These are phyloP conservation scores for Maudiozyma serrabonitensis DNA, from an alignment of 805 yeast species.

Conservation along the genomic window DNA sequence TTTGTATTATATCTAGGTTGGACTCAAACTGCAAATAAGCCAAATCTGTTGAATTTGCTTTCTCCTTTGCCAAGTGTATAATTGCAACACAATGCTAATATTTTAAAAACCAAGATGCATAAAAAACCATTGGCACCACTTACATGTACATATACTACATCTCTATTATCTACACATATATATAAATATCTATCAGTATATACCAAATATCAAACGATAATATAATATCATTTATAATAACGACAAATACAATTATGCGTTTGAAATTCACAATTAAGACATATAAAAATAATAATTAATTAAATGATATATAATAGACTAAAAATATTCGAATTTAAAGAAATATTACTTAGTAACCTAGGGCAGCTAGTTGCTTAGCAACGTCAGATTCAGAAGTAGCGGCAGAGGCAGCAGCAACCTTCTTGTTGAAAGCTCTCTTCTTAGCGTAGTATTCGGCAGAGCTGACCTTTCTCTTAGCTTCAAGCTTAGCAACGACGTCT, in stretches of 20 bases:
- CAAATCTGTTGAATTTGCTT: slow-evolving; percentile 50
- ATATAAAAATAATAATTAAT: slow-evolving; percentile 6
- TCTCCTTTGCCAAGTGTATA: slow-evolving; percentile 32
- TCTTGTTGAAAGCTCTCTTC: slow-evolving; percentile 94
- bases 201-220: neutral
- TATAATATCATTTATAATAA: neutral
- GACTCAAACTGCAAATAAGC: slow-evolving; percentile 74
- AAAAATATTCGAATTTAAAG: slow-evolving; percentile 10
- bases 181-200: slow-evolving; percentile 2
- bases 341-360: slow-evolving; percentile 77
- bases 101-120: too few relatives aligned
- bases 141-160: neutral
- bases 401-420: slow-evolving; percentile 78
- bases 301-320: slow-evolving; percentile 6
- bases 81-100: neutral
- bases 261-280: neutral
- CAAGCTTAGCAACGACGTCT: slow-evolving; percentile 92
- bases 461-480: slow-evolving; percentile 98
- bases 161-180: neutral
- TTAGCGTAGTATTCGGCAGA: slow-evolving; percentile 98
- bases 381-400: slow-evolving; percentile 84
- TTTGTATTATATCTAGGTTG: slow-evolving; percentile 86
- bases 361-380: slow-evolving; percentile 86
- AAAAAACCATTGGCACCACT: neutral
- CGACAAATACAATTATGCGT: neutral